Percentiles rank a stretch among this genome's conserved stretches.
Conservation (phyloP, 1,284 basidiomycete species). For the Neonothopanus nambi region DNA sequence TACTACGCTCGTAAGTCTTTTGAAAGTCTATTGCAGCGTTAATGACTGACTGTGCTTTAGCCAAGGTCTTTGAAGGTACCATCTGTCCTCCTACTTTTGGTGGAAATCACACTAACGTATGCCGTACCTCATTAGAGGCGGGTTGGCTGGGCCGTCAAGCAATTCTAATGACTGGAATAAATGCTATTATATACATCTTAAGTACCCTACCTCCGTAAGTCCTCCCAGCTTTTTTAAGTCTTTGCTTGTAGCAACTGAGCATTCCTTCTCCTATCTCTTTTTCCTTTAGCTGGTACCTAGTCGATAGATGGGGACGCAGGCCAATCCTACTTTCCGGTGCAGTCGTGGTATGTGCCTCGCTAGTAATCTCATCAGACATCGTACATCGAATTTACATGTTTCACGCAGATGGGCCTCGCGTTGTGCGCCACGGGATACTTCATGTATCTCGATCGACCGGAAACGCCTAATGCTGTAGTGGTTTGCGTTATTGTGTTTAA, state of each 20-base stretch:
- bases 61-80: conserved; percentile 82
- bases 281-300: conserved; percentile 86
- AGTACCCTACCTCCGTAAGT: conserved; percentile 81
- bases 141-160: conserved; percentile 97
- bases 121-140: conserved; percentile 66
- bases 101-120: too few relatives aligned
- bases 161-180: conserved; percentile 96
- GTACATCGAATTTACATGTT: background rate
- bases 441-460: conserved; percentile 88
- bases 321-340: conserved; percentile 89
- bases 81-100: conserved; percentile 2
- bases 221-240: conserved; percentile 14
- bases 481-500: conserved; percentile 92
- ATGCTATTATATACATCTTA: conserved; percentile 84
- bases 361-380: background rate
- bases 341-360: conserved; percentile 62
- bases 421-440: conserved; percentile 83
- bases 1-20: conserved; percentile 86
- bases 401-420: conserved; percentile 70
- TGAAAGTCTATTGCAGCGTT: background rate
- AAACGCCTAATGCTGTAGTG: conserved; percentile 89
- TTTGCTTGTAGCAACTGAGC: background rate
- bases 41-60: conserved; percentile 33
- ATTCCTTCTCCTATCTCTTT: too few relatives aligned
- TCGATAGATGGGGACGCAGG: conserved; percentile 90